A percentile compares a stretch with the other conserved stretches of the same genome.
These are phyloP conservation scores for Nigrospora oryzae DNA, from an alignment of 2,329 filamentous ascomycete species.

Conservation along the genomic window DNA sequence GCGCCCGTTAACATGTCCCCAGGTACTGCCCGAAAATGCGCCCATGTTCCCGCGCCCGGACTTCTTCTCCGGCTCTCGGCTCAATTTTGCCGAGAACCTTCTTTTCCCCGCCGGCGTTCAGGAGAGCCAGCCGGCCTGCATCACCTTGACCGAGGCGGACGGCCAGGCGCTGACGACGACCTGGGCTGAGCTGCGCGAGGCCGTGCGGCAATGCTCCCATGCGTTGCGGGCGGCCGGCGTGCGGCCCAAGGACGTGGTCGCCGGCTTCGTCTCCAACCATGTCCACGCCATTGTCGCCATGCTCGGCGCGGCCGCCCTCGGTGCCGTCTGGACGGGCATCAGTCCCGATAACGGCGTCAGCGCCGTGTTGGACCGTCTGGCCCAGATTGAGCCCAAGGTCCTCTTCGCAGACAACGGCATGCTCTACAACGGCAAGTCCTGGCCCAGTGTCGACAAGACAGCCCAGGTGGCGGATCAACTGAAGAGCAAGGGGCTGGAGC, in stretches of 20 bases:
- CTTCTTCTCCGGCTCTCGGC: constrained; percentile 70
- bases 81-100: constrained; percentile 95
- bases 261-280: constrained; percentile 82
- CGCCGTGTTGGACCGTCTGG: constrained; percentile 78
- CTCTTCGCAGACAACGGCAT: constrained; percentile 84
- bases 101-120: constrained; percentile 61
- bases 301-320: constrained; percentile 73
- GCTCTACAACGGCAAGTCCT: constrained; percentile 84
- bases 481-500: constrained; percentile 48
- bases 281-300: constrained; percentile 80
- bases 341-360: constrained; percentile 89
- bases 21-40: constrained; percentile 61
- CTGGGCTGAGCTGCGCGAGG: constrained; percentile 74
- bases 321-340: constrained; percentile 87
- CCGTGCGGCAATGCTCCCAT: constrained; percentile 64
- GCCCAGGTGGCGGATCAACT: constrained; percentile 65
- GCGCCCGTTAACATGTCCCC: background rate
- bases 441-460: constrained; percentile 73
- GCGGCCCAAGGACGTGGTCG: constrained; percentile 45
- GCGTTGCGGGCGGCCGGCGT: constrained; percentile 62
- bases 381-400: constrained; percentile 75
- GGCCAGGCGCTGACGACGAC: constrained; percentile 49
- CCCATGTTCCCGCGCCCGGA: constrained; percentile 79
- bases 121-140: constrained; percentile 58
- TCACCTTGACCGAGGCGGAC: constrained; percentile 70